phyloP scores from a whole-genome alignment of 2,329 filamentous ascomycete species.

The Claviceps quebecensis region DNA sequence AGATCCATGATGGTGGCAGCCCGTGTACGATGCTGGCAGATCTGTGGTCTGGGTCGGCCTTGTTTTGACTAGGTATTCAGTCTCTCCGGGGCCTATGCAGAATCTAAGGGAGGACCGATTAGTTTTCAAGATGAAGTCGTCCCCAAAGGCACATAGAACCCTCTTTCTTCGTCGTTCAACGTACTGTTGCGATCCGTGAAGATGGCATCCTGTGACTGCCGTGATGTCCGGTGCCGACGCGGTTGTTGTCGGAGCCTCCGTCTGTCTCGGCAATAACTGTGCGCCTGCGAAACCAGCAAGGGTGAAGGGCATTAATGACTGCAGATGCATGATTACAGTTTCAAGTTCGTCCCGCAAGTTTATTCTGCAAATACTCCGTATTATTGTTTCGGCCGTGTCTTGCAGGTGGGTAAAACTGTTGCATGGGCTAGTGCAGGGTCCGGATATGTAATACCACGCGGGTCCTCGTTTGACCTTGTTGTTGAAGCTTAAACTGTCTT shows the following conservation, averaged over 20 bases:
- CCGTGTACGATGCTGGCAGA: constrained; percentile 47
- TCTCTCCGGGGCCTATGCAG: constrained; percentile 26
- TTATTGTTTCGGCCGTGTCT: not conserved
- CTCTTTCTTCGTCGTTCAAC: not conserved
- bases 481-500: constrained; percentile 2
- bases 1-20: constrained; percentile 46
- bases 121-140: not conserved
- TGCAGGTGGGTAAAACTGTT: not conserved
- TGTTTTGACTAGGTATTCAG: constrained; percentile 29
- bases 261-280: constrained; percentile 18
- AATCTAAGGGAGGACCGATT: constrained; percentile 18
- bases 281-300: constrained; percentile 7
- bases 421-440: not conserved
- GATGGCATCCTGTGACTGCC: constrained; percentile 27
- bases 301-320: not conserved
- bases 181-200: constrained; percentile 27
- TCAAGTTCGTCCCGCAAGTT: not conserved
- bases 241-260: constrained; percentile 15
- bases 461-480: not conserved
- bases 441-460: not conserved
- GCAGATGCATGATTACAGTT: constrained; percentile 1
- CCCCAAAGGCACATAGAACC: too few relatives aligned
- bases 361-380: not conserved
- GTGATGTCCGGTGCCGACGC: constrained; percentile 16
- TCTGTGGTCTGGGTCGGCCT: constrained; percentile 40